These are phyloP conservation scores for Desmodesmus armatus DNA, from an alignment of 139 green algal species.

Conservation along the genomic window DNA sequence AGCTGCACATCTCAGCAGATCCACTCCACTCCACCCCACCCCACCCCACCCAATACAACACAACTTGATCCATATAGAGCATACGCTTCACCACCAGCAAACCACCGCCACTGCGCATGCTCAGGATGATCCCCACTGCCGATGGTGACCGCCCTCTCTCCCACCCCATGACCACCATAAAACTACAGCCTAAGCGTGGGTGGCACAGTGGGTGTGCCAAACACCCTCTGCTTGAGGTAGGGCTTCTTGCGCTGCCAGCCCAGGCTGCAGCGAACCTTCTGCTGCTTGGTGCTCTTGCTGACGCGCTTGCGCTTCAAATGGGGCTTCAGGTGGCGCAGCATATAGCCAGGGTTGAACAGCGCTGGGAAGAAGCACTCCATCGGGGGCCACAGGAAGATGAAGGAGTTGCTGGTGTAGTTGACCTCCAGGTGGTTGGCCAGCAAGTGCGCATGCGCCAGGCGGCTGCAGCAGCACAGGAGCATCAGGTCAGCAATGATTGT, in stretches of 20 bases:
- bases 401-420: slow-evolving; percentile 16
- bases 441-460: slow-evolving; percentile 21
- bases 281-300: background rate
- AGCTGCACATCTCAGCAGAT: too few relatives aligned
- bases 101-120: background rate
- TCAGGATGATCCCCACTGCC: too few relatives aligned
- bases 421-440: slow-evolving; percentile 50
- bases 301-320: background rate
- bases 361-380: slow-evolving; percentile 44
- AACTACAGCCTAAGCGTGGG: too few relatives aligned
- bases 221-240: slow-evolving; percentile 24
- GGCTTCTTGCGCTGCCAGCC: slow-evolving; percentile 11
- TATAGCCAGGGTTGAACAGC: slow-evolving; percentile 14
- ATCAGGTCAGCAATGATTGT: too few relatives aligned
- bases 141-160: too few relatives aligned
- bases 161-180: background rate
- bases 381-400: slow-evolving; percentile 39
- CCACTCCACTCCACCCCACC: background rate
- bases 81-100: background rate
- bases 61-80: background rate
- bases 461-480: background rate
- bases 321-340: slow-evolving; percentile 19
- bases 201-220: too few relatives aligned
- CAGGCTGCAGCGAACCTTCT: background rate
- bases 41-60: background rate